These are phyloP conservation scores for Escallonia rubra DNA, from an alignment of 129 eudicot species.

Conservation along the genomic window DNA sequence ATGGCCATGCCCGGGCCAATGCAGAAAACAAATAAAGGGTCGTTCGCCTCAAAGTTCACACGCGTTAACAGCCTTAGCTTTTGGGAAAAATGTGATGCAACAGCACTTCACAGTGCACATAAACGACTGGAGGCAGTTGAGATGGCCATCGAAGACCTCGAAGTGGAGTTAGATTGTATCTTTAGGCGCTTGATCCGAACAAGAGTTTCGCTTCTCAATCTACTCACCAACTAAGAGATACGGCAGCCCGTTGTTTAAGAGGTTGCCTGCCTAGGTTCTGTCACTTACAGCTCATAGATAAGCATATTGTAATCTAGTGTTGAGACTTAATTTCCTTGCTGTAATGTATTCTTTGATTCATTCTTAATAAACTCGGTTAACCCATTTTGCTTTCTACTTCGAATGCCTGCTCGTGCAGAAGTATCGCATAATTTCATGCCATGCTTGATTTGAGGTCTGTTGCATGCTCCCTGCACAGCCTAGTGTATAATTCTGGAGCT, in stretches of 20 bases:
- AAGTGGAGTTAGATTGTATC: slow-evolving; percentile 64
- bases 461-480: too few species aligned
- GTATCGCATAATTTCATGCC: too few species aligned
- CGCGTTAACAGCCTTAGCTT: slow-evolving; percentile 49
- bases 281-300: too few species aligned
- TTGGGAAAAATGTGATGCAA: slow-evolving; percentile 67
- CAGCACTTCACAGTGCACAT: slow-evolving; percentile 28
- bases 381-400: neutral
- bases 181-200: slow-evolving; percentile 73
- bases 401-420: too few species aligned
- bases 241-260: neutral
- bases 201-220: slow-evolving; percentile 82
- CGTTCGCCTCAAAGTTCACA: slow-evolving; percentile 36
- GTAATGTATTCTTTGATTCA: neutral
- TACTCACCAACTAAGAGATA: slow-evolving; percentile 43
- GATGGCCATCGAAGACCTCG: slow-evolving; percentile 69
- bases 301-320: too few species aligned
- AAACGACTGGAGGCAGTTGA: slow-evolving; percentile 67
- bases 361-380: neutral
- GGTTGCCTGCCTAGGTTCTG: neutral
- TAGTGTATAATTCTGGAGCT: too few species aligned
- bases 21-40: slow-evolving; percentile 25
- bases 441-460: too few species aligned
- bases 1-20: slow-evolving; percentile 66
- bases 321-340: neutral